These are phyloP conservation scores for Suillus tomentosus DNA, from an alignment of 768 basidiomycete species.

Conservation along the genomic window DNA sequence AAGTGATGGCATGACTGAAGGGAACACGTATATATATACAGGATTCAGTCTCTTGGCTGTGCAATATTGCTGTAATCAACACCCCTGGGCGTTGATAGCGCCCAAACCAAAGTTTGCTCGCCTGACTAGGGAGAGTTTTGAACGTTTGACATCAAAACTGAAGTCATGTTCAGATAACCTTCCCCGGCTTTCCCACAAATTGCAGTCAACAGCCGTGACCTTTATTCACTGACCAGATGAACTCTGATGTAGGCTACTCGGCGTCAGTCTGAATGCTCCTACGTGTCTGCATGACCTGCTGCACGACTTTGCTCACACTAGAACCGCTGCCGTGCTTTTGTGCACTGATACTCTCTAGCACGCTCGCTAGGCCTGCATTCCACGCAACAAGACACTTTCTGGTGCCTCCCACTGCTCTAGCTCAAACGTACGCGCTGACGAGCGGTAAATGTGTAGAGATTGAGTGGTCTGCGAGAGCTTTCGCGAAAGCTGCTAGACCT, in stretches of 20 bases:
- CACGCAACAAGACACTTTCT: constrained; percentile 75
- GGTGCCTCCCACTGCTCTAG: constrained; percentile 78
- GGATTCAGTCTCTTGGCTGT: too few species aligned
- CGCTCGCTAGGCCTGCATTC: constrained; percentile 70
- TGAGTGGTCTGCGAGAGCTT: constrained; percentile 83
- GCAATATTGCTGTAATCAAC: too few species aligned
- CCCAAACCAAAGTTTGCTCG: too few species aligned
- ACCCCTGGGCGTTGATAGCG: too few species aligned
- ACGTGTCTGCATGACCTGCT: constrained; percentile 15
- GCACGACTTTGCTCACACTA: constrained; percentile 21
- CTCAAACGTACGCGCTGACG: constrained; percentile 76
- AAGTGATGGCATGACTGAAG: too few species aligned
- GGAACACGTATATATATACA: too few species aligned
- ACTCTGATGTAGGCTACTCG: background rate
- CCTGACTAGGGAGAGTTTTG: too few species aligned
- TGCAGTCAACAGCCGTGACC: too few species aligned
- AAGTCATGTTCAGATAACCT: too few species aligned
- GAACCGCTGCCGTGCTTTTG: constrained; percentile 40
- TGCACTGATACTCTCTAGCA: constrained; percentile 63
- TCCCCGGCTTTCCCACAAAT: too few species aligned
- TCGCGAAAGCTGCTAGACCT: constrained; percentile 63
- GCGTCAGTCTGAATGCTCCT: constrained; percentile 1
- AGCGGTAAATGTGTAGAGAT: constrained; percentile 69
- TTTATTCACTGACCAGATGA: too few species aligned
- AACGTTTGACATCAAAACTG: too few species aligned